Evolutionary conservation across 164 flowering plant species (phyloP), one percentile per base, ranked within the genome.

Genomic region (Nymphaea thermarum): DNA sequence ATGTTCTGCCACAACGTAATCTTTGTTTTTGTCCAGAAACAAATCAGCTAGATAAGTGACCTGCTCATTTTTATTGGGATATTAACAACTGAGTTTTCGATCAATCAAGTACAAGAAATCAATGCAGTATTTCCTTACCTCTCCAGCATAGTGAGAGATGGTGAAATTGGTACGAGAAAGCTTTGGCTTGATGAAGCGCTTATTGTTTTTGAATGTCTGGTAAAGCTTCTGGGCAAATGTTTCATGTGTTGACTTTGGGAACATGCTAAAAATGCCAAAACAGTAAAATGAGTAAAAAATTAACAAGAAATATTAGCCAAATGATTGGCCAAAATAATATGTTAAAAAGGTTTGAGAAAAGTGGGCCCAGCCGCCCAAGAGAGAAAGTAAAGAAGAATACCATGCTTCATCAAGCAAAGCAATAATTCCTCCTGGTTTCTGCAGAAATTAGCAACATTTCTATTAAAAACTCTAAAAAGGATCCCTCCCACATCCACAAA

Each of bases 401-500:
- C 98, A 94, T 72, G 97, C 97, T 84, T 94, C 98, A 82, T 94
- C 98, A 16, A 94, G 82, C 77, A 94, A 95, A 51, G 98, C 82
- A 71, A 94, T 91, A 63, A 94, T 83, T 66, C 97, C 98, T 68
- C 98, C 98, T 67, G 98, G 98, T 91, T 90, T 94, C 98, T 94
- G 90, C 79, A 80, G 41, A 71, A 72, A 17, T 45, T 70, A 51
- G 14, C 18, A 44, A 44, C 57, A 51, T 25, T 25, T 25, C 36
- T 25, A 25, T 25, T 25, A 25, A 25, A 25, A 25, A 25, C 36
- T 25, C 36, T 25, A 25, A 25, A 25, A 25, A 25, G 36, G 36
- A 25, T 25, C 36, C 36, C 36, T 25, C 36, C 36, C 36, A 25
- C 36, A 25, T 1, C 36, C 36, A 25, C 36, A 25, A 25, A 25